A percentile compares a stretch with the other conserved stretches of the same genome.
Conservation (phyloP, 108 stramenopile species). For the Aureococcus anophagefferens region DNA sequence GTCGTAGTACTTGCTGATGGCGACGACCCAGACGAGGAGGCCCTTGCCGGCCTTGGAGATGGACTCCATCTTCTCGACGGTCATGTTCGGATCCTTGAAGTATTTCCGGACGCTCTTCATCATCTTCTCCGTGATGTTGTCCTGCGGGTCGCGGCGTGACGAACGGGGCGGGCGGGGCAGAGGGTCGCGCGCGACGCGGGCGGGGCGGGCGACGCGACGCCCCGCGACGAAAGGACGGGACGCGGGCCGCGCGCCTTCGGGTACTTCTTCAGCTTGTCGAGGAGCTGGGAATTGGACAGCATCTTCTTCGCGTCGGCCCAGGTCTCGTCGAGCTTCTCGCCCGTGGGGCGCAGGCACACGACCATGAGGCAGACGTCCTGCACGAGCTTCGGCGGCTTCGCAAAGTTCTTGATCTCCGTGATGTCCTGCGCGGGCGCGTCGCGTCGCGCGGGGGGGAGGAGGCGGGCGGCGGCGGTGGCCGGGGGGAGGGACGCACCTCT, state of each 20-base stretch:
- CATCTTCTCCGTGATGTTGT: slow-evolving; percentile 47
- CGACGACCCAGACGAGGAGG: slow-evolving; percentile 51
- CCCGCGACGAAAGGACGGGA: no score
- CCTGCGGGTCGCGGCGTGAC: no score
- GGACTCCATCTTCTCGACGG: slow-evolving; percentile 44
- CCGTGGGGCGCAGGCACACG: slow-evolving; percentile 41
- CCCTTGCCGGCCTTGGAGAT: slow-evolving; percentile 48
- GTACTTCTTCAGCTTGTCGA: slow-evolving; percentile 47
- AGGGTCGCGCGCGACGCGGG: no score
- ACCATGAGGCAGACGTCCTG: slow-evolving; percentile 23
- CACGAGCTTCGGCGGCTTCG: slow-evolving; percentile 45
- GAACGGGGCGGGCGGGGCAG: no score
- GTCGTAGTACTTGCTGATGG: slow-evolving; percentile 55
- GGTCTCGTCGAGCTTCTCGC: slow-evolving; percentile 43
- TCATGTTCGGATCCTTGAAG: slow-evolving; percentile 36
- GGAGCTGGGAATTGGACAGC: slow-evolving; percentile 41
- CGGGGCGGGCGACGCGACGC: no score
- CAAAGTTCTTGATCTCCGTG: slow-evolving; percentile 52
- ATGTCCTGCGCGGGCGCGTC: no score
- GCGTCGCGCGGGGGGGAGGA: no score
- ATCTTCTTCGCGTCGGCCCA: slow-evolving; percentile 57
- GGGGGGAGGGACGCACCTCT: no score
- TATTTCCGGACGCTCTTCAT: slow-evolving; percentile 35
- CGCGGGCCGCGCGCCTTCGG: no score
- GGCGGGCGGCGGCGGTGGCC: no score